Percentiles rank a stretch among this genome's conserved stretches.
Conservation (phyloP, 225 moss, liverwort and hornwort species). For the Climacium dendroides region DNA sequence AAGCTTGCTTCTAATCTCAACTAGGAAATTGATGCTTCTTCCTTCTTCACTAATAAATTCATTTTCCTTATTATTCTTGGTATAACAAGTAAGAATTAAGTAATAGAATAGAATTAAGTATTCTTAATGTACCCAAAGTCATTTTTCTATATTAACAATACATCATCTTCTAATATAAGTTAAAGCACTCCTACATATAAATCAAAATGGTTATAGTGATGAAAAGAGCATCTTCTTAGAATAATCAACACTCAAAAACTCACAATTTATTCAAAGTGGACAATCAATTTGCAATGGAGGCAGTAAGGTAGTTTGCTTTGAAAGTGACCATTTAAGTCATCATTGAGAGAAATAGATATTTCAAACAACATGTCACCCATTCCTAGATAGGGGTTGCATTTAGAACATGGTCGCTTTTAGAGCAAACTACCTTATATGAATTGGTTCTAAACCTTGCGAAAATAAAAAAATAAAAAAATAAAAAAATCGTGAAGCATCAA, state of each 20-base stretch:
- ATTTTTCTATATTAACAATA: neutral
- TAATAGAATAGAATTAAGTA: accelerated
- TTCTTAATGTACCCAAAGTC: too few relatives aligned
- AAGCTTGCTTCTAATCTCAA: neutral
- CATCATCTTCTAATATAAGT: neutral
- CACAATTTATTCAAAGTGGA: neutral
- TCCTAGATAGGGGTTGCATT: too few relatives aligned
- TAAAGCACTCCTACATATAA: neutral
- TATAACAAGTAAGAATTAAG: neutral
- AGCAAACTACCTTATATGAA: too few relatives aligned
- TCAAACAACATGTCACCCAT: too few relatives aligned
- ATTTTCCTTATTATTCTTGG: neutral
- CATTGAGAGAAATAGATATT: too few relatives aligned
- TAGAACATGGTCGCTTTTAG: too few relatives aligned
- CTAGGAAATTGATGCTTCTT: neutral
- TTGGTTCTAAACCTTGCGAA: neutral
- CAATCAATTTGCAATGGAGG: too few relatives aligned
- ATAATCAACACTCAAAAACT: neutral
- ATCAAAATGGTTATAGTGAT: neutral
- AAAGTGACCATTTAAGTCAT: too few relatives aligned
- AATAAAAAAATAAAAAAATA: too few relatives aligned
- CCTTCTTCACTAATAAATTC: neutral
- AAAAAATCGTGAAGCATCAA: neutral
- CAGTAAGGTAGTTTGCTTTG: too few relatives aligned
- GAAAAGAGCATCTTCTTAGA: neutral